Conservation (phyloP, 495 filamentous ascomycete genomes). For the Penicillium maclennaniae region DNA sequence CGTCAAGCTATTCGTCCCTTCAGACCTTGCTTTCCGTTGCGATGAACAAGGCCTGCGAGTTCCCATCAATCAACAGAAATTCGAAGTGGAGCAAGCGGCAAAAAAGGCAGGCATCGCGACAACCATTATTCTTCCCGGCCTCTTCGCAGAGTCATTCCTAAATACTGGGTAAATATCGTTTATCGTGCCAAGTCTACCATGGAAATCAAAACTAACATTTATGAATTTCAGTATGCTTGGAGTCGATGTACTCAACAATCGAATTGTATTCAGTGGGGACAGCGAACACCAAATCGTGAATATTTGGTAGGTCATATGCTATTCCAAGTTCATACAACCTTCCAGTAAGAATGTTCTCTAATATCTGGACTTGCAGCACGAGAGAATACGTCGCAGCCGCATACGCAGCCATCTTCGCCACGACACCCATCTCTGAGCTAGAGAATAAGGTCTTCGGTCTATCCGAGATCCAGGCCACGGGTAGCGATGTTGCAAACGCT, state of each 20-base stretch:
- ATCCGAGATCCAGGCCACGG: constrained; percentile 15
- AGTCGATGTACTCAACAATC: constrained; percentile 13
- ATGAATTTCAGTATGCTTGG: constrained; percentile 11
- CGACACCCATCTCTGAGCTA: constrained; percentile 9
- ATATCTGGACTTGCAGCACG: constrained; percentile 5
- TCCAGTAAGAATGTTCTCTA: background rate
- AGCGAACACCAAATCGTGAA: constrained; percentile 1
- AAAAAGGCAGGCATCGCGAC: constrained; percentile 18
- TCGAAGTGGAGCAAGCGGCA: constrained; percentile 16
- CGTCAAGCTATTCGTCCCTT: constrained; percentile 21
- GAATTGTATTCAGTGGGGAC: constrained; percentile 13
- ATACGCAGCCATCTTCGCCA: constrained; percentile 17
- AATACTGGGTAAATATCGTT: constrained; percentile 4
- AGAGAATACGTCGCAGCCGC: constrained; percentile 16
- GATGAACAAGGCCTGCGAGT: constrained; percentile 15
- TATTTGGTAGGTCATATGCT: constrained; percentile 13
- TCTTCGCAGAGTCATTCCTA: constrained; percentile 20
- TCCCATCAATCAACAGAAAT: constrained; percentile 10
- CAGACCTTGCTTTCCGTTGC: constrained; percentile 15
- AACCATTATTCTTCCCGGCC: constrained; percentile 11
- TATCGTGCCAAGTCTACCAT: too few relatives aligned
- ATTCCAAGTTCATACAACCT: background rate
- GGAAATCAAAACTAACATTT: background rate
- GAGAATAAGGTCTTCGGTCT: constrained; percentile 10
- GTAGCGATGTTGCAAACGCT: constrained; percentile 10